Conservation (phyloP, 2,329 filamentous ascomycete genomes). For the Pseudogymnoascus sp. region DNA sequence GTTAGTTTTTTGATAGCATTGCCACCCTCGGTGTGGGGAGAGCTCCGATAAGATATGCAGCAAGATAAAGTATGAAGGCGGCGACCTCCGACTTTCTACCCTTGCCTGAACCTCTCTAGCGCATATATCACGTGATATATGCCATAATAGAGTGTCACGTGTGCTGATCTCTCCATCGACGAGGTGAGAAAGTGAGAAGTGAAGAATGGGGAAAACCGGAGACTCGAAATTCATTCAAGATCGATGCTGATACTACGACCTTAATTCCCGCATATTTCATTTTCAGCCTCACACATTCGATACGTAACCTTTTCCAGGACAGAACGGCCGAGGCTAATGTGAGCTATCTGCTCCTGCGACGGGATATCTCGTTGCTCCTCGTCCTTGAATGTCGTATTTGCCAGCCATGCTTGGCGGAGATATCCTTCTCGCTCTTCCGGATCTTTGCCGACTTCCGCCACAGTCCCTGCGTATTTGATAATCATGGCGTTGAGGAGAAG, state of each 20-base stretch:
- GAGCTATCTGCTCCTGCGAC: not conserved
- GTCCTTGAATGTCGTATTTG: not conserved
- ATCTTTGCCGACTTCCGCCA: conserved; percentile 16
- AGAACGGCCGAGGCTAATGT: not conserved
- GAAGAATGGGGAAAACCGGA: not conserved
- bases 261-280: too few relatives aligned
- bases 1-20: conserved; percentile 1
- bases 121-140: not conserved
- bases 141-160: not conserved
- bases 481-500: conserved; percentile 33
- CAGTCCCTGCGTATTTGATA: conserved; percentile 25
- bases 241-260: not conserved
- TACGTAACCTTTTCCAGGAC: not conserved
- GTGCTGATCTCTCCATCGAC: not conserved
- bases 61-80: not conserved
- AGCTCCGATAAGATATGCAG: conserved; percentile 6
- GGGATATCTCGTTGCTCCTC: not conserved
- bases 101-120: not conserved
- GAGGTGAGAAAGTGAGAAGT: not conserved
- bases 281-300: not conserved
- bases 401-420: not conserved
- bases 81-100: not conserved
- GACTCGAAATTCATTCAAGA: not conserved
- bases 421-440: conserved; percentile 18
- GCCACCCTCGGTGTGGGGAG: conserved; percentile 8